Evolutionary conservation across 1,284 basidiomycete species (phyloP), one percentile per base, ranked within the genome.

Genomic region (Melampsora larici-populina): DNA sequence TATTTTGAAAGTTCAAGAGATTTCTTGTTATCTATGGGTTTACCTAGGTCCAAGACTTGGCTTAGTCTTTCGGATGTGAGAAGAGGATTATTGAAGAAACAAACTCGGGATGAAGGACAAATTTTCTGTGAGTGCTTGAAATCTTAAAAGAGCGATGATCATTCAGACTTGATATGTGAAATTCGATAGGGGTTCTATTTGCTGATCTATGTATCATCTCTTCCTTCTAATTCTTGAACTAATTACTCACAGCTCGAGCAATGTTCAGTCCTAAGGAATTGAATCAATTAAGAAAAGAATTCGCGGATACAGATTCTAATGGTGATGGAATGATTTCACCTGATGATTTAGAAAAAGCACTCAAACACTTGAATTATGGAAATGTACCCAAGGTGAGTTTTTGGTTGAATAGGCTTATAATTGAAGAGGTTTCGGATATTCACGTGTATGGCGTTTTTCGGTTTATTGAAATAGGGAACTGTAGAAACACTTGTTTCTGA

Each of bases 1-100:
- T 89, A 93, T 85, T 88, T 92, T 80, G 84, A 86, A 65, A 82
- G 83, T 77, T 82, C 81, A 58, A 80, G 82, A 79, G 84, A 87
- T 69, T 86, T 85, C 80, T 80, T 86, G 55, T 80, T 77, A 6
- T 83, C 82, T 70, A 86, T 86, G 85, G 85, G 85, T 43, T 79
- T 85, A 26, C 75, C 75, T 26, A 70, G 40, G n/a, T 70, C 75
- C 1, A 78, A 82, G 81, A 77, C 81, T 79, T 7, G 71, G 63
- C 6, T 81, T 81, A 63, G 66, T 24, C 68, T 78, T 21, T 51
- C 75, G 29, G 67, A 78, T 15, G 75, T 78, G 1, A 66, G 75
- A 26, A 48, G 75, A 78, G 75, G 75, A 15, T 65, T 78, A 29
- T 62, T 78, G 48, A 78, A 66, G 36, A 78, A 78, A 65, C 75